phyloP scores from a whole-genome alignment of 768 basidiomycete species.

The Brasilioporus rufonigricans region DNA sequence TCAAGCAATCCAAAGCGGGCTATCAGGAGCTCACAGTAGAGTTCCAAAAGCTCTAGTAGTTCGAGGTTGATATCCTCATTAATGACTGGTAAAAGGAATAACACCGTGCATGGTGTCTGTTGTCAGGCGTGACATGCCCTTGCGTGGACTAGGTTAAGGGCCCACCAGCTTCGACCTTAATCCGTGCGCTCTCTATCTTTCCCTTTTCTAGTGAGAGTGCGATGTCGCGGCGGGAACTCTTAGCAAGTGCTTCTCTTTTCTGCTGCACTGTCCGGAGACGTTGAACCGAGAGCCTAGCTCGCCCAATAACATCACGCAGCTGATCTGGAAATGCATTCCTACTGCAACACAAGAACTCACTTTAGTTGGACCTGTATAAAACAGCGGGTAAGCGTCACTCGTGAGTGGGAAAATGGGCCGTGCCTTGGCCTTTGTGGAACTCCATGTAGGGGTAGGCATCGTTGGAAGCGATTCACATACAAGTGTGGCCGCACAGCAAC shows the following conservation, averaged over 20 bases:
- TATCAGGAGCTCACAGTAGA: conserved; percentile 91
- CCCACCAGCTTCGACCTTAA: conserved; percentile 83
- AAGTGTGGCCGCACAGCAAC: conserved; percentile 1
- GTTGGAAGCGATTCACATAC: conserved; percentile 1
- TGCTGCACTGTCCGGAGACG: conserved; percentile 82
- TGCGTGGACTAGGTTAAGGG: conserved; percentile 15
- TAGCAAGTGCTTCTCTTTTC: conserved; percentile 88
- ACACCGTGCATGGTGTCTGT: conserved; percentile 12
- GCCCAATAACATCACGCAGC: conserved; percentile 3
- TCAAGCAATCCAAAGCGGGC: conserved; percentile 93
- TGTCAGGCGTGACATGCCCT: conserved; percentile 8
- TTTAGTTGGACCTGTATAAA: conserved; percentile 45
- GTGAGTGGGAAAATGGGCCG: background rate
- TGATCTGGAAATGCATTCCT: background rate
- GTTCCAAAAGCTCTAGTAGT: conserved; percentile 86
- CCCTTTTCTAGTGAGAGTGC: conserved; percentile 75
- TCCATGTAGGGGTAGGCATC: conserved; percentile 47
- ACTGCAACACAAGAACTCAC: conserved; percentile 26
- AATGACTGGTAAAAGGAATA: conserved; percentile 50
- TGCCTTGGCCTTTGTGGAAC: conserved; percentile 61
- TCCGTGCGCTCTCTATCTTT: conserved; percentile 79
- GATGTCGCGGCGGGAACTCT: conserved; percentile 72
- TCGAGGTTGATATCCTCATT: conserved; percentile 85
- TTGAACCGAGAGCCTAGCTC: conserved; percentile 74
- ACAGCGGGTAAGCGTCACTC: conserved; percentile 2